Evolutionary conservation across 2,329 filamentous ascomycete genomes (phyloP), one percentile per base, ranked within the genome.

Genomic region (Trichoderma afroharzianum): DNA sequence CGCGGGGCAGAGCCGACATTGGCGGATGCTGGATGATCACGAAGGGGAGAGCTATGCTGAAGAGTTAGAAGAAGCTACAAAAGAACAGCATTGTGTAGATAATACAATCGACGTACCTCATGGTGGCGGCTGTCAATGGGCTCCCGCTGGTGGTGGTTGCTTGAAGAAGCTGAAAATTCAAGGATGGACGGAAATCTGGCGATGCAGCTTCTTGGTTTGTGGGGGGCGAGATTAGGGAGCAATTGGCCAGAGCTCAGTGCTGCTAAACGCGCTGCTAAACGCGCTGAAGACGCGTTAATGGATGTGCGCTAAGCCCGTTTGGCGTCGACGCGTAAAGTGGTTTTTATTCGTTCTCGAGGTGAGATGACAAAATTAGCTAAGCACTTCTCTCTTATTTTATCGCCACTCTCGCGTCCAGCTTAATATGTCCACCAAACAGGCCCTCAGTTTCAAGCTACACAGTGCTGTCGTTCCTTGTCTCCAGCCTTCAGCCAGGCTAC

Each of bases 1-100:
- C 85, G 82, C 62, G 84, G 80, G 57, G 83, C 85, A 30, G 87
- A 80, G 68, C 93, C 93, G 76, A 93, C 90, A 82, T 97, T 97
- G 77, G 91, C 94, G 75, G 94, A 95, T 73, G 91, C 90, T 86
- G 93, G 92, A 83, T 91, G 94, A 76, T 90, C 87, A 81, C 92
- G 91, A 73, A 97, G 87, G 80, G 95, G 94, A 81, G 94, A 97
- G 85, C 93, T 97, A 79, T 63, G n/a, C 2, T 58, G 36, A 5
- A 14, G 36, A 26, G 74, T 77, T 53, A 76, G 75, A 53, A 18
- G 28, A 15, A 18, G 3, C 28, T 43, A 15, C 4, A 15, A 18
- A 24, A 12, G 7, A 33, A 3, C 18, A 18, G 7, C n/a, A 50
- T 50, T 21, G n/a, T 24, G 26, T 18, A 5, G 6, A 32, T 1